Evolutionary conservation across 192 early-diverging fungal genomes (phyloP).

Genomic region (Podila clonocystis): DNA sequence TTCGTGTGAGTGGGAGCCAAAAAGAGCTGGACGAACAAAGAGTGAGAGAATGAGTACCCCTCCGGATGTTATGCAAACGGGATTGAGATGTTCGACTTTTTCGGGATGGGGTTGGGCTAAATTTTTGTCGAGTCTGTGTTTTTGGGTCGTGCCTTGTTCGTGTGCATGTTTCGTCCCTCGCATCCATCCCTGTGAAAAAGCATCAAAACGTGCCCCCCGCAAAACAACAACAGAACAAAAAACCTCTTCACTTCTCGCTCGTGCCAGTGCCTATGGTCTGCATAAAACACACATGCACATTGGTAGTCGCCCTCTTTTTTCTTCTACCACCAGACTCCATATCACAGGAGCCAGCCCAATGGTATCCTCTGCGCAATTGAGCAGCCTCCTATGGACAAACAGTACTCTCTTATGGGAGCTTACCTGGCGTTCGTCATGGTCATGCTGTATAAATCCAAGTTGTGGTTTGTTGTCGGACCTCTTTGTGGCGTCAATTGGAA

Average conservation of each 20-base stretch:
- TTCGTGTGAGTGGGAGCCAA: not conserved
- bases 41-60: not conserved
- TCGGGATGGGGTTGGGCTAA: not conserved
- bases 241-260: too few relatives aligned
- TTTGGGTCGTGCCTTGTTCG: too few relatives aligned
- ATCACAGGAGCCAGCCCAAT: too few relatives aligned
- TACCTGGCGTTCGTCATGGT: slow-evolving; percentile 32
- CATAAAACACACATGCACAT: too few relatives aligned
- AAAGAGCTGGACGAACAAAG: not conserved
- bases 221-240: too few relatives aligned
- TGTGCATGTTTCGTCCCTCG: too few relatives aligned
- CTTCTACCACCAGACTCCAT: too few relatives aligned
- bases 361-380: not conserved
- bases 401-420: not conserved
- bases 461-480: not conserved
- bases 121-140: not conserved
- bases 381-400: not conserved
- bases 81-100: not conserved
- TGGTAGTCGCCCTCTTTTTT: too few relatives aligned
- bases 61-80: not conserved
- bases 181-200: too few relatives aligned
- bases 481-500: too few relatives aligned
- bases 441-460: slow-evolving; percentile 11
- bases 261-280: too few relatives aligned
- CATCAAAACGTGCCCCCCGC: too few relatives aligned